Base-by-base conservation (phyloP, 177 flowering plant genomes). In the Vitis hybrid region DNA sequence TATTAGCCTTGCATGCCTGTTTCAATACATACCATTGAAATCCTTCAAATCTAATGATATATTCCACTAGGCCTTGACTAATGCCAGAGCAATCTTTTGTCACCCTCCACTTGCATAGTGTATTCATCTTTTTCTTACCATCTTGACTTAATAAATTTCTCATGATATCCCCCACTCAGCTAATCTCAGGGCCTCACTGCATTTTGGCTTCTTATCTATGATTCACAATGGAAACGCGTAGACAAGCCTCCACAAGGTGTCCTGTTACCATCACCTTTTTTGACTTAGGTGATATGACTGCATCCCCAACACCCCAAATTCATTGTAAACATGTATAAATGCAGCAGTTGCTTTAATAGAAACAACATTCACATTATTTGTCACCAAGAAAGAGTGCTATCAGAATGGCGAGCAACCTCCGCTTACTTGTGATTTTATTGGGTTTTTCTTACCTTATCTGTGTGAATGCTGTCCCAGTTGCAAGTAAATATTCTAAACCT, bases 391-490 rank as follows among this genome's bases (percentile, higher is more conserved):
- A 11, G 11, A 12, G 17, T 76, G 59, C 59, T 19, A 71, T 20
- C 69, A 63, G 57, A 73, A 83, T 83, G 90, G 85, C 82, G 65
- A 62, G 66, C 71, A 61, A 59, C 60, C 56, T 69, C 55, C 81
- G 64, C 22, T 75, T 87, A 1, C 78, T 87, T 31, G 77, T 83
- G 44, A 28, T 81, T 53, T 59, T 80, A 50, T 67, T 87, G 59
- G 71, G 78, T 17, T 74, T 82, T 67, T 83, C 87, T 72, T 79
- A 81, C 19, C 71, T 85, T 56, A 44, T 78, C 44, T 68, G 68
- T 81, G 59, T 81, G 74, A 77, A 83, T 67, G 87, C 87, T 61
- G 83, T 82, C 76, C 88, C 94, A 62, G 33, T 77, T 62, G 66
- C 89, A 80, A 85, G 93, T 86, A 85, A 80, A 17, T 67, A 38